Percentiles rank a stretch among this genome's conserved stretches.
These are phyloP conservation scores for Moelleriella libera DNA, from an alignment of 2,329 filamentous ascomycete species.

Conservation along the genomic window DNA sequence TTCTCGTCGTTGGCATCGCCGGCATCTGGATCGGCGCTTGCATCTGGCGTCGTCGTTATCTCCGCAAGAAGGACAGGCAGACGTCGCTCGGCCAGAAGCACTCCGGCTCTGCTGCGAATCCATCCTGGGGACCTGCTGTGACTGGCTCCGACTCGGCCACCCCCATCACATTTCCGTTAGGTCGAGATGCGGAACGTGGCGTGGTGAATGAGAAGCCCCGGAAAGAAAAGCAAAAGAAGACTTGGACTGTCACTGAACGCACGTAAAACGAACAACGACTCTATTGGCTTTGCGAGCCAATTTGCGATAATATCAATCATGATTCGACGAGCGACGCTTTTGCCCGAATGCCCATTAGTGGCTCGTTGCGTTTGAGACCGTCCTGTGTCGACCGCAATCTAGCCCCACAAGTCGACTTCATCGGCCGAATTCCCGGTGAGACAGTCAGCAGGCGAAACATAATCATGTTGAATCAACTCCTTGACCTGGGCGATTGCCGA, in stretches of 20 bases:
- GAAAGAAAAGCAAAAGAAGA: conserved; percentile 27
- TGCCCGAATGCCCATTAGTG: no score
- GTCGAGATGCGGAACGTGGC: conserved; percentile 5
- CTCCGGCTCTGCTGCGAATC: conserved; percentile 19
- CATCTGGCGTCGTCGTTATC: conserved; percentile 59
- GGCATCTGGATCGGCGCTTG: conserved; percentile 53
- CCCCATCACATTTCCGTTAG: conserved; percentile 7
- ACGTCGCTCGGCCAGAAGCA: conserved; percentile 20
- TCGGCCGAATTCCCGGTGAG: no score
- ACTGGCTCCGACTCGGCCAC: conserved; percentile 9
- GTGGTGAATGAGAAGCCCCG: conserved; percentile 5
- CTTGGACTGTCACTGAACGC: conserved; percentile 29
- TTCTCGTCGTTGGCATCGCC: conserved; percentile 56
- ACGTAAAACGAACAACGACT: conserved; percentile 16
- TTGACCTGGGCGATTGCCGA: no score
- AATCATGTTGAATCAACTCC: no score
- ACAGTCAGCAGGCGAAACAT: no score
- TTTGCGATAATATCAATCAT: no score
- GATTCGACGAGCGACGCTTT: no score
- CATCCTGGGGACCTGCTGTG: conserved; percentile 20
- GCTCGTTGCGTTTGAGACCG: no score
- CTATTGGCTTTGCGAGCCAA: neutral
- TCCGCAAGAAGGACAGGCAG: conserved; percentile 51
- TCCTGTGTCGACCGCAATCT: no score
- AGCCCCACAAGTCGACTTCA: no score